Base-by-base conservation (phyloP, 2,329 filamentous ascomycete species). In the Cladosporium sp. region DNA sequence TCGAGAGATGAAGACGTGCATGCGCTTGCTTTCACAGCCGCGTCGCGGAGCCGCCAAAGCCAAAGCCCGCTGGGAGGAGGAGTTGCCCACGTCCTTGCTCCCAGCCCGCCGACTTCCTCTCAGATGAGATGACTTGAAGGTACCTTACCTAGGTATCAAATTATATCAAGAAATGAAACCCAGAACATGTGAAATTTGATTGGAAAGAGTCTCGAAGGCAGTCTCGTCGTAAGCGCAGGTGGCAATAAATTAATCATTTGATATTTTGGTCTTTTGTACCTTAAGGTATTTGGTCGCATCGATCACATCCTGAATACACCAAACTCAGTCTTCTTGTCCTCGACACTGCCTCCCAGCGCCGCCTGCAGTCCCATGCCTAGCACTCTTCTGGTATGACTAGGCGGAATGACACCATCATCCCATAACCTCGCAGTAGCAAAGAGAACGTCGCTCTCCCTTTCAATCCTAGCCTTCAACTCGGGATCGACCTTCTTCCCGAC, bases 381-480 rank as follows among this genome's bases (percentile, higher is more conserved):
- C n/a, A 80, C 77, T 36, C 71, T 65, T 58, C 79, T 71, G 25
- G 79, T 81, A 64, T 81, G 78, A 58, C 73, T 73, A 0, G 79
- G 79, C 36, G 77, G 76, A 51, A 81, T 80, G 17, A 82, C 73
- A 4, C 79, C 79, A 67, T 81, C 78, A 61, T 80, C 93, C 94
- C 94, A 99, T 67, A 97, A 75, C 62, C 93, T 83, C 5, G 94
- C 93, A 34, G 88, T 91, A 1, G 91, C 94, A 74, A 92, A 97
- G 0, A 88, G 85, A 0, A 91, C 91, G 66, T 96, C 90, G 57
- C 90, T 96, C 78, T 97, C 93, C 54, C 82, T 81, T 71, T 97
- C 93, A 66, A 99, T 97, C 47, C 93, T 82, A 40, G 85, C 85
- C 75, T 88, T 90, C 61, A 97, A 78, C 62, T 87, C 88, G 0